Evolutionary conservation across 2,329 filamentous ascomycete species (phyloP), one percentile per base, ranked within the genome.

Genomic region (Daldinia sp.): DNA sequence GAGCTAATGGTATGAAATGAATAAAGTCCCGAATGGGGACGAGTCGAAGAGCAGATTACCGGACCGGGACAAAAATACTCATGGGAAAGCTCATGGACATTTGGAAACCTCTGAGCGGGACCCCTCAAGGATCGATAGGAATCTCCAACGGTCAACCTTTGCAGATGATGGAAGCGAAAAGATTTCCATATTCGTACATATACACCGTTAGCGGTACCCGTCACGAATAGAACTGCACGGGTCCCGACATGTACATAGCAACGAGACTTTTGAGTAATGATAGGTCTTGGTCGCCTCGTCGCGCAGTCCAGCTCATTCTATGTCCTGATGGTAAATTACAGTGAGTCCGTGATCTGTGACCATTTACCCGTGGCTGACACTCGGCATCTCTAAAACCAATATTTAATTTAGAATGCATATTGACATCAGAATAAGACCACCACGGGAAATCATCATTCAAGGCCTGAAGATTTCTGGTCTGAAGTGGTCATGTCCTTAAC

Each of bases 41-140:
- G 77, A n/a, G 64, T 73, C 29, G 72, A 75, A 3, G 70, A 73
- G 32, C 77, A 82, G 71, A 78, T 82, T 53, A 78, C 73, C 30
- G 76, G 77, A 3, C 79, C 79, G 1, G 77, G 77, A 0, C 71
- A 80, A 68, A 71, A 61, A 15, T 81, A 81, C 68, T 75, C 68
- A 2, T 81, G 79, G 80, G 74, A 78, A 66, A 80, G 78, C 57
- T 81, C 79, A 8, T 82, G 80, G 80, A 78, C 77, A 2, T 82
- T 82, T 66, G 74, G 77, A 30, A 68, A 41, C 8, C 50, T 73
- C 17, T 69, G 48, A 58, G 19, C 13, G 34, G 23, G 29, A 15
- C 13, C 21, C 47, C 29, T 9, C 9, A 27, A 17, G 5, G 15
- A 21, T 41, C 45, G 17, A 13, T n/a, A 13, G 17, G 21, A 30